A percentile compares a stretch with the other conserved stretches of the same genome.
phyloP scores from a whole-genome alignment of 2,329 filamentous ascomycete species.

The Escovopsis weberi region DNA sequence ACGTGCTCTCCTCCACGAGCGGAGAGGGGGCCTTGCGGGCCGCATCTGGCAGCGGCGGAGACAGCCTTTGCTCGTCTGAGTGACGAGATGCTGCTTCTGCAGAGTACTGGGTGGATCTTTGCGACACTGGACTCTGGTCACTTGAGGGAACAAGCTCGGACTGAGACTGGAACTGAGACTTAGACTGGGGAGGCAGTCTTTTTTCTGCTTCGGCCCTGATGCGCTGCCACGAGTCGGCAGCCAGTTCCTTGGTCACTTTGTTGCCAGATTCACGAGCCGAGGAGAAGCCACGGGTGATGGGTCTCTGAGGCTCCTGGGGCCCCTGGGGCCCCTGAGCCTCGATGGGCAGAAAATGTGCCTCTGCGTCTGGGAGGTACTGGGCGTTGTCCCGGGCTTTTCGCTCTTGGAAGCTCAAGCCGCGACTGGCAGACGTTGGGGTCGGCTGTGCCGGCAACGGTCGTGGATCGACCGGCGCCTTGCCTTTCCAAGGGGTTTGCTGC shows the following conservation, averaged over 20 bases:
- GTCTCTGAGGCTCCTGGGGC: slow-evolving; percentile 12
- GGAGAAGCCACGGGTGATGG: slow-evolving; percentile 21
- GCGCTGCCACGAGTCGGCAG: slow-evolving; percentile 33
- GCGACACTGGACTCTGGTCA: slow-evolving; percentile 1
- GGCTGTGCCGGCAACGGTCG: slow-evolving; percentile 8
- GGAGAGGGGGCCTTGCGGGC: neutral
- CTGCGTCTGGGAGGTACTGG: slow-evolving; percentile 16
- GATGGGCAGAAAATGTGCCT: slow-evolving; percentile 12
- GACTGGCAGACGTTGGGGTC: slow-evolving; percentile 28
- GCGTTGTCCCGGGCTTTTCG: slow-evolving; percentile 33
- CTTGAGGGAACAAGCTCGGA: neutral
- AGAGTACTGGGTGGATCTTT: slow-evolving; percentile 2
- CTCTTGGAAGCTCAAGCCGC: slow-evolving; percentile 47
- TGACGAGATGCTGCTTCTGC: slow-evolving; percentile 7
- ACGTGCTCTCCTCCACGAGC: neutral
- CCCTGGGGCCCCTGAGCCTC: slow-evolving; percentile 11
- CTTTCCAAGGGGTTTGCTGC: slow-evolving; percentile 5
- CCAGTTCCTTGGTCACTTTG: slow-evolving; percentile 43
- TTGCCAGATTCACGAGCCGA: slow-evolving; percentile 38
- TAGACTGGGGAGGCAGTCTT: slow-evolving; percentile 6
- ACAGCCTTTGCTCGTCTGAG: slow-evolving; percentile 18
- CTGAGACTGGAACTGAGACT: no score
- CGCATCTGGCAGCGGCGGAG: slow-evolving; percentile 11
- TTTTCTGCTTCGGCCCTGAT: slow-evolving; percentile 29
- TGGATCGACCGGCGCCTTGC: slow-evolving; percentile 2